Evolutionary conservation across 208 protist genomes (phyloP).

Genomic region (Porcisia hertigi): DNA sequence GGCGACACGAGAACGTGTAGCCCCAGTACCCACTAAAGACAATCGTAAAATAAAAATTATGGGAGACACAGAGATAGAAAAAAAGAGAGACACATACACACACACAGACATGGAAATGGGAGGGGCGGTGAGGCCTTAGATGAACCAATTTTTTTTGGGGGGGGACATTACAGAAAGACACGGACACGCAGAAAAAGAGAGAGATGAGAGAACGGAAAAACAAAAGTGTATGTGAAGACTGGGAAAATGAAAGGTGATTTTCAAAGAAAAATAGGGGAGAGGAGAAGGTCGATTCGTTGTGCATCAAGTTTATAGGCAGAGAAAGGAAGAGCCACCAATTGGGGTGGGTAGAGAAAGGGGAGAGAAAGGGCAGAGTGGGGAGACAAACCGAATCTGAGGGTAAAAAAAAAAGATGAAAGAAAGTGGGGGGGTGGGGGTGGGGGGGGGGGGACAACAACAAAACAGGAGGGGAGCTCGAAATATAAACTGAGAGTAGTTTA

Average conservation of each 20-base stretch:
- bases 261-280: slow-evolving; percentile 2
- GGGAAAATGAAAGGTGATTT: neutral
- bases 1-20: neutral
- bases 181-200: neutral
- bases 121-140: too few species aligned
- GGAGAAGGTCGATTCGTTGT: neutral
- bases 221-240: neutral
- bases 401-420: neutral
- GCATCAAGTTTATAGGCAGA: neutral
- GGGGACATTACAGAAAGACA: too few species aligned
- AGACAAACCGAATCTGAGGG: too few species aligned
- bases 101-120: too few species aligned
- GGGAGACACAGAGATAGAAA: too few species aligned
- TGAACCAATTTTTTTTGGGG: too few species aligned
- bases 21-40: neutral
- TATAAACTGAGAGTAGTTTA: neutral
- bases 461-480: neutral
- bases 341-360: neutral
- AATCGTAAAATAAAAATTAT: too few species aligned
- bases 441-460: neutral
- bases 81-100: too few species aligned
- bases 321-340: neutral
- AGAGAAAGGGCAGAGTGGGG: neutral
- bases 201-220: neutral
- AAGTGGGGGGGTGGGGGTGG: neutral